phyloP scores from a whole-genome alignment of 2,329 filamentous ascomycete genomes.

The Cladosporium sphaerospermum region DNA sequence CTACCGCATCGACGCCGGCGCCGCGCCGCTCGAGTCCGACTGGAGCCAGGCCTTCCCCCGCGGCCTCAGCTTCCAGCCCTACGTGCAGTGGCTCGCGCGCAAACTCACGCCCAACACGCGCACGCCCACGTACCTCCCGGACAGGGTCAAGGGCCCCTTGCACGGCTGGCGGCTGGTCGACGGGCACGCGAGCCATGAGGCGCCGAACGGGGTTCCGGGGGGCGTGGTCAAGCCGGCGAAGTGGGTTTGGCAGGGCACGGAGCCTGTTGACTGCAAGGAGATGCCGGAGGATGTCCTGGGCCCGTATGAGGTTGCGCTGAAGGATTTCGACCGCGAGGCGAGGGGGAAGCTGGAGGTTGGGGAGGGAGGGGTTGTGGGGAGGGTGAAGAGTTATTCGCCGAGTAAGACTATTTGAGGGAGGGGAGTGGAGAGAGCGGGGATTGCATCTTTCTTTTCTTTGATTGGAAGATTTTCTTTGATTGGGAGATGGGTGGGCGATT shows the following conservation, averaged over 20 bases:
- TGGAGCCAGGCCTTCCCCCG: constrained; percentile 16
- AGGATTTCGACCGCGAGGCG: constrained; percentile 11
- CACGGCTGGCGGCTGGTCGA: constrained; percentile 28
- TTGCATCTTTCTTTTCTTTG: too few relatives aligned
- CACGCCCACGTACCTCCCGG: constrained; percentile 16
- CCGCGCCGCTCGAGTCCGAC: constrained; percentile 24
- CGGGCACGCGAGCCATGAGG: constrained; percentile 17
- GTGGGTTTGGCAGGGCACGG: constrained; percentile 1
- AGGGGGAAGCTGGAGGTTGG: constrained; percentile 4
- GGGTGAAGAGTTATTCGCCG: constrained; percentile 2
- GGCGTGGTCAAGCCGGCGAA: not conserved
- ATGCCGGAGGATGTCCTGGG: constrained; percentile 9
- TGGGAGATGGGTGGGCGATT: too few relatives aligned
- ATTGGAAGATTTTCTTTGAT: too few relatives aligned
- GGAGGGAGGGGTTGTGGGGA: constrained; percentile 2
- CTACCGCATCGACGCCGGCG: constrained; percentile 29
- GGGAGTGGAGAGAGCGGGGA: too few relatives aligned
- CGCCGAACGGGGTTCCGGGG: not conserved
- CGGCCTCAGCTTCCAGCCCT: constrained; percentile 17
- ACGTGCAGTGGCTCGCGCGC: constrained; percentile 15
- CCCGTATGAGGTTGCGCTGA: constrained; percentile 6
- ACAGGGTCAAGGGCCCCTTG: constrained; percentile 21
- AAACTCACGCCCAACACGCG: constrained; percentile 18
- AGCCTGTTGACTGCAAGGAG: not conserved
- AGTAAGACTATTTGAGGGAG: constrained; percentile 11